Evolutionary conservation across 176 grass and related monocot species (phyloP), one percentile per base, ranked within the genome.

Genomic region (Aegilops bicornis): DNA sequence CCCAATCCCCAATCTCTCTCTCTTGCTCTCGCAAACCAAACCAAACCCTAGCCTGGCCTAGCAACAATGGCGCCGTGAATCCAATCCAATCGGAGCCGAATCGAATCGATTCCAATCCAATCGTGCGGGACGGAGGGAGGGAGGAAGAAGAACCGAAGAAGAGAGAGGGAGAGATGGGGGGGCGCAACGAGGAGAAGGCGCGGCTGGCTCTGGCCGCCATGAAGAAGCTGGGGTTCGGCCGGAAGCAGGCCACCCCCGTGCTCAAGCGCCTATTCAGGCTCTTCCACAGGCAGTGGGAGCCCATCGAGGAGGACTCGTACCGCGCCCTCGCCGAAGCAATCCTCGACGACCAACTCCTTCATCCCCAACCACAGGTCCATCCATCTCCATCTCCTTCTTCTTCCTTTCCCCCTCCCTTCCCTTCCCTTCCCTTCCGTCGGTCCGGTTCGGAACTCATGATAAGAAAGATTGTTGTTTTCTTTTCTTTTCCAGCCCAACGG

Each of bases 271-370:
- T 98, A 42, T 47, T 96, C 36, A 54, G 25, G 0, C 68, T 82
- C 78, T 98, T 82, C 43, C 48, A 83, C 3, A 5, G 84, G 2
- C 91, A 91, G n/a, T 98, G 96, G 96, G 79, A 88, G 69, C 73
- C 47, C 72, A 96, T 98, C 43, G 96, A 98, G 89, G 91, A 87
- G 0, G 91, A 91, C 6, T 86, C 76, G 70, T 98, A 98, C 60
- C 62, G 86, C 32, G 93, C 70, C 24, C 86, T 98, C 24, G 84
- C 33, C 0, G 90, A 96, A 2, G 93, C 96, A 13, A 87, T 98
- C 82, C 66, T 89, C 2, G 76, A 89, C 9, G 25, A 36, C 20
- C 81, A 94, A 8, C 2, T 10, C 10, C 42, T n/a, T n/a, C n/a
- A n/a, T n/a, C n/a, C n/a, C 17, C 52, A 58, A 8, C 17, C 5